Conservation (phyloP, 1,284 basidiomycete genomes). For the Rhizoctonia solani region DNA sequence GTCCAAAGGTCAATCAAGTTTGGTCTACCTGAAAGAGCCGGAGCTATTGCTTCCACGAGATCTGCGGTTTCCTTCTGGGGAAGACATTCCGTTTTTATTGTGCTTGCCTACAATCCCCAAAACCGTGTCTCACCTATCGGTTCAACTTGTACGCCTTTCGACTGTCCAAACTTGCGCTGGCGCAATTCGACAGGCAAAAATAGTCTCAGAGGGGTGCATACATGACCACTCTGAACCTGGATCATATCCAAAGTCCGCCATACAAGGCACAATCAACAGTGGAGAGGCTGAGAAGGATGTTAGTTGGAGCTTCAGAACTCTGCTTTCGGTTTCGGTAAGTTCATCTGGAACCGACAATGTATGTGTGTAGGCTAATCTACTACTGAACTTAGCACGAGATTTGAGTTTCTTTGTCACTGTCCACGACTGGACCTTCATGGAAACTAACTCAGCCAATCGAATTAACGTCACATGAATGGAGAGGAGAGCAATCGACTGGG, state of each 20-base stretch:
- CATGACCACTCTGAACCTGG: background rate
- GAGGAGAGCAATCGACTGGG: background rate
- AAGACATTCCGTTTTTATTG: conserved; percentile 15
- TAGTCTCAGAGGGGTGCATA: background rate
- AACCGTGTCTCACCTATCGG: background rate
- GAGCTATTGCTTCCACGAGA: conserved; percentile 2
- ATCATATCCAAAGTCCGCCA: background rate
- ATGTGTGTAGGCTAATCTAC: too few species aligned
- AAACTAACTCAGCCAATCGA: background rate
- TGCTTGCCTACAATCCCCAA: background rate
- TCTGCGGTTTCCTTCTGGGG: background rate
- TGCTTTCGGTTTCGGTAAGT: conserved; percentile 5
- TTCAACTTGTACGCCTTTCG: conserved; percentile 3
- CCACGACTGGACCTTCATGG: background rate
- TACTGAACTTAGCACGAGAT: conserved; percentile 16
- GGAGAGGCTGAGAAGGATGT: conserved; percentile 1
- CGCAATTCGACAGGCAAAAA: background rate
- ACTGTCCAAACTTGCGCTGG: conserved; percentile 11
- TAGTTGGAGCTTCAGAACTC: background rate
- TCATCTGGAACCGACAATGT: background rate
- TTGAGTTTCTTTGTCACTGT: background rate
- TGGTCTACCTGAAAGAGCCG: background rate
- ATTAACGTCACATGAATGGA: conserved; percentile 20
- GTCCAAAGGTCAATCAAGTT: background rate
- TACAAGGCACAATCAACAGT: background rate